These are phyloP conservation scores for Pyricularia grisea DNA, from an alignment of 2,329 filamentous ascomycete genomes.

Conservation along the genomic window DNA sequence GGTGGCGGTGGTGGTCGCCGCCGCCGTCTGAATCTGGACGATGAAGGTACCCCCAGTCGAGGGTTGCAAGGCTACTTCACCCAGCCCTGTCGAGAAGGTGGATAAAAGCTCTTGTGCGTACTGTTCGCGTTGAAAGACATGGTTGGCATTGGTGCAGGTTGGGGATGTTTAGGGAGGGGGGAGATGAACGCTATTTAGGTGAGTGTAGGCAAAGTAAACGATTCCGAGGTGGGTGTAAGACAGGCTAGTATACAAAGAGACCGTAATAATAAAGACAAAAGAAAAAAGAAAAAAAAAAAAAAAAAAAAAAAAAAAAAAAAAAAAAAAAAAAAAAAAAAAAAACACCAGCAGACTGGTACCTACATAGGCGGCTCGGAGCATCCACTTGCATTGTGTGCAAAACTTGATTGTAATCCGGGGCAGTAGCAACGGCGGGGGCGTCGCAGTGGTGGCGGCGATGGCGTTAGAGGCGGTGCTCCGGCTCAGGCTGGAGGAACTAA, in stretches of 20 bases:
- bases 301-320: background rate
- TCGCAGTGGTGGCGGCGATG: background rate
- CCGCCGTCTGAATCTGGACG: constrained; percentile 47
- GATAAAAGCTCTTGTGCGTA: constrained; percentile 93
- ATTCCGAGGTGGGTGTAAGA: background rate
- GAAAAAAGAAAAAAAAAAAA: background rate
- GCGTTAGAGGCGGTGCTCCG: background rate
- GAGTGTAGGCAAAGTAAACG: too few species aligned
- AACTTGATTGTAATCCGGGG: constrained; percentile 82
- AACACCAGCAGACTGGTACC: constrained; percentile 16
- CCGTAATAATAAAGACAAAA: background rate
- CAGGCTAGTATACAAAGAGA: background rate
- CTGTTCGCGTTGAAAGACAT: constrained; percentile 30
- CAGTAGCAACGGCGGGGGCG: constrained; percentile 20
- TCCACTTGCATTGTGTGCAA: constrained; percentile 93
- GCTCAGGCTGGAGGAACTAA: background rate
- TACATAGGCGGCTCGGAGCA: constrained; percentile 79
- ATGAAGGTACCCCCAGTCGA: constrained; percentile 76
- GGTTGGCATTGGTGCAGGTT: background rate
- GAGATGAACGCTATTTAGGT: background rate
- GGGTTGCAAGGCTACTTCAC: constrained; percentile 81
- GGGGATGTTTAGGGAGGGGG: background rate
- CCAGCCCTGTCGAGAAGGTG: constrained; percentile 75
- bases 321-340: background rate
- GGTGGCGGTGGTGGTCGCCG: too few species aligned